phyloP scores from a whole-genome alignment of 129 eudicot genomes.

The Daucus carota region DH1_v3.0 NC_030385.2:17479501-17480000 shows the following conservation, averaged over 20 bases:
- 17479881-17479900: background rate
- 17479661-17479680: constrained; percentile 30
- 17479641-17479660: constrained; percentile 25
- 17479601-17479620: background rate
- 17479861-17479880: background rate
- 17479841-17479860: background rate
- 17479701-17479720: constrained; percentile 17
- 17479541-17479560: background rate
- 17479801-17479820: no score
- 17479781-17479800: no score
- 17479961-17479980: constrained; percentile 26
- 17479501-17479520: background rate
- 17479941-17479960: background rate
- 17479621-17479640: constrained; percentile 3
- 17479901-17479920: background rate
- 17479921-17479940: background rate
- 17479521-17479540: background rate
- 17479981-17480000: constrained; percentile 16
- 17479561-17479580: no score
- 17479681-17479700: constrained; percentile 31
- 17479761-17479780: background rate
- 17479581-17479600: background rate
- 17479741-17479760: background rate
- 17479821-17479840: background rate
- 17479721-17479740: constrained; percentile 15